These are phyloP conservation scores for Fusarium piperis DNA, from an alignment of 2,329 filamentous ascomycete species.

Conservation along the genomic window DNA sequence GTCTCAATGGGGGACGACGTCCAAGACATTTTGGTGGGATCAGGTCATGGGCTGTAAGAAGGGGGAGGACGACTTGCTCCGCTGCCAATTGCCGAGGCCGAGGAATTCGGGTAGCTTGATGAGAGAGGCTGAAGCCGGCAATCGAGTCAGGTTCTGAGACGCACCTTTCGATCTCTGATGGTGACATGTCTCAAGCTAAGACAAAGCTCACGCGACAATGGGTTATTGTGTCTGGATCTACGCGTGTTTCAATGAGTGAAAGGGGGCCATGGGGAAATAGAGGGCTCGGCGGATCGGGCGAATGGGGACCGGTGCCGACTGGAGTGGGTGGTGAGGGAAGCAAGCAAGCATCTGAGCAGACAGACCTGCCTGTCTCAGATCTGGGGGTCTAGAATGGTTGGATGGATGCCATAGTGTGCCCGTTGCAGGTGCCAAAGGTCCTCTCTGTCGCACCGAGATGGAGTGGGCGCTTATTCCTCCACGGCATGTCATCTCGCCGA, in stretches of 20 bases:
- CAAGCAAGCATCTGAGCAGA: background rate
- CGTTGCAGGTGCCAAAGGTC: background rate
- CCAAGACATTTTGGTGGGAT: constrained; percentile 22
- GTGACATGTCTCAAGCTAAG: constrained; percentile 15
- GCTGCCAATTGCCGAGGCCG: constrained; percentile 4
- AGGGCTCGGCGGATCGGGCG: constrained; percentile 18
- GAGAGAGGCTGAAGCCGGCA: background rate
- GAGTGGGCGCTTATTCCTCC: constrained; percentile 3
- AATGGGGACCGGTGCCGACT: constrained; percentile 7
- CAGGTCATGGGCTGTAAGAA: constrained; percentile 16
- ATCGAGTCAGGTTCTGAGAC: background rate
- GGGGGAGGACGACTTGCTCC: background rate
- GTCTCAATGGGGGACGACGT: constrained; percentile 1
- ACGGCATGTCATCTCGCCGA: background rate
- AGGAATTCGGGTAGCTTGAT: background rate
- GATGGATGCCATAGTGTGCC: background rate
- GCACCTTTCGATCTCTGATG: constrained; percentile 20
- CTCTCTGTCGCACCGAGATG: background rate
- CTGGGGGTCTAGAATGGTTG: background rate
- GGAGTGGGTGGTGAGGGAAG: background rate
- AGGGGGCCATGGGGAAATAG: background rate
- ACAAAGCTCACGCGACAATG: constrained; percentile 10
- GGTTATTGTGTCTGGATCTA: background rate
- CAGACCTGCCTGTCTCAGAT: background rate
- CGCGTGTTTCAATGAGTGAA: background rate